Conservation (phyloP, 192 early-diverging fungal species). For the Oehlia diaphana region DNA sequence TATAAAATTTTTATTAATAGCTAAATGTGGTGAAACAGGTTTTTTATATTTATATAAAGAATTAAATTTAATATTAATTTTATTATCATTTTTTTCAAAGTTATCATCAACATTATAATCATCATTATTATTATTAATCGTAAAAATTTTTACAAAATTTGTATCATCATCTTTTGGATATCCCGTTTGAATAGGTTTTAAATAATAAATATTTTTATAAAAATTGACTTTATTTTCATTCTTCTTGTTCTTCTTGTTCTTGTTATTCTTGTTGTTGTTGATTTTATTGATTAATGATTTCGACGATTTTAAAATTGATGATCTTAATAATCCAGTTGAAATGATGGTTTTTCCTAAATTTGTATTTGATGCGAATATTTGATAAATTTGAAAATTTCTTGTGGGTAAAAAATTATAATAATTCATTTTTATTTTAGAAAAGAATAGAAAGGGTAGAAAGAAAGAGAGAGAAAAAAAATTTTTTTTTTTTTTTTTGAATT, state of each 20-base stretch:
- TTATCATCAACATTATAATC: too few species aligned
- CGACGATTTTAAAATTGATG: constrained; percentile 38
- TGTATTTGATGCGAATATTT: constrained; percentile 79
- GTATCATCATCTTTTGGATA: constrained; percentile 77
- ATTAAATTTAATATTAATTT: constrained; percentile 33
- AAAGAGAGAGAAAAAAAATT: neutral
- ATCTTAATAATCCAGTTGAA: constrained; percentile 66
- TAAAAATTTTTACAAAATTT: constrained; percentile 38
- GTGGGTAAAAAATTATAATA: constrained; percentile 38
- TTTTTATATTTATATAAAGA: constrained; percentile 68
- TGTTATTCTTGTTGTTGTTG: too few species aligned
- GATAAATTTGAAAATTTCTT: constrained; percentile 58
- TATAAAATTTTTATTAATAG: constrained; percentile 52
- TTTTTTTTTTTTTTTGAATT: too few species aligned
- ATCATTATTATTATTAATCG: neutral
- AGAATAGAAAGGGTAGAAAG: too few species aligned
- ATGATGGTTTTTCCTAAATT: constrained; percentile 82
- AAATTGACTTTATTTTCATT: constrained; percentile 1
- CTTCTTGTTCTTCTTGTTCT: neutral
- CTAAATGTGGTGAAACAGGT: constrained; percentile 76
- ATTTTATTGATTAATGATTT: too few species aligned
- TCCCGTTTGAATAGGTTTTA: constrained; percentile 85
- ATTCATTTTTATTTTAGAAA: too few species aligned
- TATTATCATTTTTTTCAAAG: neutral
- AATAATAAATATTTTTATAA: constrained; percentile 52